Evolutionary conservation across 2,329 filamentous ascomycete species (phyloP), one percentile per base, ranked within the genome.

Genomic region (Plenodomus lindquistii): DNA sequence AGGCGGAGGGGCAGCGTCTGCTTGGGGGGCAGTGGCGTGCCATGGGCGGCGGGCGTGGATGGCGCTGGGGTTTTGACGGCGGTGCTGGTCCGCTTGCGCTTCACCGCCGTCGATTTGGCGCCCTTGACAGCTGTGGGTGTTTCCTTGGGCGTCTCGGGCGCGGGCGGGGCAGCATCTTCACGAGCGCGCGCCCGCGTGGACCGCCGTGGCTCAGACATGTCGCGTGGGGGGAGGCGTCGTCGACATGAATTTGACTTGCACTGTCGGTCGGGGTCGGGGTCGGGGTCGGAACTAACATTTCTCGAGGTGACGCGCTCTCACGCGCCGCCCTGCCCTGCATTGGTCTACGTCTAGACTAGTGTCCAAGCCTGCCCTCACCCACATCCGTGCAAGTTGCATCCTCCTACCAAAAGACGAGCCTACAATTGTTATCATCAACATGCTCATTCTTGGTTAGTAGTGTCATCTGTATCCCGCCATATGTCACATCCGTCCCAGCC

Each of bases 1-100:
- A 91, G 74, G 38, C 82, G 83, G 53, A 79, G 83, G 20, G 88
- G 88, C 45, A 92, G 55, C 9, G 59, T 54, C 34, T 52, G 63
- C 41, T 59, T 60, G 1, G 56, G 48, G 6, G 36, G 37, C 16
- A 50, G 42, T n/a, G 47, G 54, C 16, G 43, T 24, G 27, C 40
- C 47, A n/a, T 65, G 62, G 16, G 49, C 37, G 2, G 48, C 55
- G 2, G 64, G 59, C 20, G 63, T 63, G 21, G 57, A 55, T 15
- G 68, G 67, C 2, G 61, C 58, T 1, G 63, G 46, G 19, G 67
- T 62, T 42, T 66, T 66, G 18, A 55, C 46, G 39, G 53, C 54
- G 47, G 52, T 43, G 38, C 50, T 60, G 6, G 59, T 31, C 19
- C 66, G 63, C 55, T 71, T 70, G 61, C 69, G 68, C 63, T 72